Percentiles rank a stretch among this genome's conserved stretches.
Evolutionary conservation across 2,329 filamentous ascomycete species (phyloP).

Genomic region (Sporothrix brunneoviolacea): DNA sequence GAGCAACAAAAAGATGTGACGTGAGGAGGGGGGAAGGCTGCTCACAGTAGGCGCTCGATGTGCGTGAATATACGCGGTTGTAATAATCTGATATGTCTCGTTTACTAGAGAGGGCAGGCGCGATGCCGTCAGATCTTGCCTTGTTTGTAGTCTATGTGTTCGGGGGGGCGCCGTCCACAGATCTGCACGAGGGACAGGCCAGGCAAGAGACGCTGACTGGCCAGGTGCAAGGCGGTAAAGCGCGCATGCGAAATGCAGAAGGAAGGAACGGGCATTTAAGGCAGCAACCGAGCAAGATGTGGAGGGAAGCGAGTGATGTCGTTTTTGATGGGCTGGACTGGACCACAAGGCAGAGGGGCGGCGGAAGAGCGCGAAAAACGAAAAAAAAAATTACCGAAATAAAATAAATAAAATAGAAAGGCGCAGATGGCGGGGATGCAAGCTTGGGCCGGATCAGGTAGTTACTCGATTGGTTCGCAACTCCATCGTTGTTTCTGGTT

Average conservation of each 20-base stretch:
- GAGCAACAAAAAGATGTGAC: background rate
- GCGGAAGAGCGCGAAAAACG: background rate
- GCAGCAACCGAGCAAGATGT: constrained; percentile 4
- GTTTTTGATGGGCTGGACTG: background rate
- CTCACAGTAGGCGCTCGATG: background rate
- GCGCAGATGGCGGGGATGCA: constrained; percentile 10
- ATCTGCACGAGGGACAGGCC: background rate
- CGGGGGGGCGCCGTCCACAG: background rate
- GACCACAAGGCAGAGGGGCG: background rate
- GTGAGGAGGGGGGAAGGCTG: background rate
- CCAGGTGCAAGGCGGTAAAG: constrained; percentile 2
- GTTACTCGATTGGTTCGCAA: background rate
- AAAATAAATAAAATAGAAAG: constrained; percentile 3
- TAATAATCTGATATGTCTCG: constrained; percentile 3
- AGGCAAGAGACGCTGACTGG: background rate
- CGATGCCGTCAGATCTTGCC: constrained; percentile 11
- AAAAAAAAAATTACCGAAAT: background rate
- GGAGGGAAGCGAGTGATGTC: background rate
- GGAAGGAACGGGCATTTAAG: background rate
- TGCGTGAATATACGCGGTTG: constrained; percentile 8
- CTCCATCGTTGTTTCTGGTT: background rate
- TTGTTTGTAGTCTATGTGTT: background rate
- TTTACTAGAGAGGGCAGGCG: constrained; percentile 3
- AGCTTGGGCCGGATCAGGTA: background rate
- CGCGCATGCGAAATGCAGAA: constrained; percentile 2